Evolutionary conservation across 805 yeast species (phyloP), one percentile per base, ranked within the genome.

Genomic region (Candida succiphila): DNA sequence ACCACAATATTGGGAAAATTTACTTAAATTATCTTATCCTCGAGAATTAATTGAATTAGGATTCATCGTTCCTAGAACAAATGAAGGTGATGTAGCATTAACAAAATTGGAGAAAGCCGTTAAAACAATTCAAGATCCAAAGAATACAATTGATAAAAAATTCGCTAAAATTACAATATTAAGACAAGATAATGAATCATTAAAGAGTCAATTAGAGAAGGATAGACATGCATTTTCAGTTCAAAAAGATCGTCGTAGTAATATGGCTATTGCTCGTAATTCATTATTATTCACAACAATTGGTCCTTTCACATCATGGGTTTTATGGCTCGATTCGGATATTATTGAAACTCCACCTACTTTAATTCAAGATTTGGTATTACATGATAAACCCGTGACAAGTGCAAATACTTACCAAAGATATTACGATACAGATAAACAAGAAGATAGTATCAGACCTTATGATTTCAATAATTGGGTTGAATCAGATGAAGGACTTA

Each of bases 401-500:
- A 81, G 92, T 2, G 96, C 97, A 17, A 92, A 92, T 58, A 94
- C 94, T 45, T 92, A 75, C 60, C 98, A 92, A 65, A 65, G 94
- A 46, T 88, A 61, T 56, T 65, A 47, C 34, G 80, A 85, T 45
- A 74, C 72, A 17, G 57, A 60, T 16, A 71, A 75, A 39, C 63
- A 73, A 41, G 61, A 69, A 37, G 54, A 60, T 10, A 60, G 70
- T 18, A 76, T 82, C 41, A 70, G 97, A 48, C 92, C 97, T 5
- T 92, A 92, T 54, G 98, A 92, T 57, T 89, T 69, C 67, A 92
- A 92, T 63, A 89, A 92, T 57, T 92, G 99, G 99, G 80, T 78
- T 24, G 92, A 83, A 53, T 71, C 72, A 9, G 89, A 84, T 30
- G 81, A 74, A 43, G 97, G 95, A 4, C 62, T 77, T 47, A 67